These are phyloP conservation scores for Harringtonia aguacate DNA, from an alignment of 2,329 filamentous ascomycete species.

Conservation along the genomic window DNA sequence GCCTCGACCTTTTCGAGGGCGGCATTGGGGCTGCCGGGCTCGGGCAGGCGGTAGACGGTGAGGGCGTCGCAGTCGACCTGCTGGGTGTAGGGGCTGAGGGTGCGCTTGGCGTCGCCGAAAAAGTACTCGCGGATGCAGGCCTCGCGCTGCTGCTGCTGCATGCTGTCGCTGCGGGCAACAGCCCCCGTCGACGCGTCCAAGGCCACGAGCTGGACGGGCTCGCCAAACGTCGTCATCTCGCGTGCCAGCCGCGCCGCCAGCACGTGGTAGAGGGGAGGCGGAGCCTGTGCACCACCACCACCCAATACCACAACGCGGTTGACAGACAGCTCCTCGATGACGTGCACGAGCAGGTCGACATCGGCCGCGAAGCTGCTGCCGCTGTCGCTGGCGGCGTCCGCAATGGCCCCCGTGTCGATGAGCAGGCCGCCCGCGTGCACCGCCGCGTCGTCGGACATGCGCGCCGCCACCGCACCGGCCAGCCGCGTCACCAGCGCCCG, in stretches of 20 bases:
- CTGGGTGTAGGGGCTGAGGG: constrained; percentile 79
- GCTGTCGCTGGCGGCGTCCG: constrained; percentile 58
- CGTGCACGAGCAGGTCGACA: constrained; percentile 71
- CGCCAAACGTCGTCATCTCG: constrained; percentile 45
- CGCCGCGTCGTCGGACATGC: constrained; percentile 63
- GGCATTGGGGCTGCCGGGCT: constrained; percentile 20
- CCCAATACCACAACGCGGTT: constrained; percentile 77
- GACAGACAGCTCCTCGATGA: constrained; percentile 54
- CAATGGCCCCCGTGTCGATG: no score
- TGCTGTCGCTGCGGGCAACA: constrained; percentile 61
- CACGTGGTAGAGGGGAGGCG: constrained; percentile 59
- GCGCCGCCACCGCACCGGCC: constrained; percentile 66
- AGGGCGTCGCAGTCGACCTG: constrained; percentile 68
- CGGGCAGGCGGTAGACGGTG: constrained; percentile 58
- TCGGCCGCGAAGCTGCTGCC: constrained; percentile 29
- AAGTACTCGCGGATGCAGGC: constrained; percentile 85
- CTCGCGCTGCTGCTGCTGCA: constrained; percentile 64
- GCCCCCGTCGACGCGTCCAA: constrained; percentile 81
- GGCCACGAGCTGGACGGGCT: constrained; percentile 63
- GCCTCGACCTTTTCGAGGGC: constrained; percentile 54
- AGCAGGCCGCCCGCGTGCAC: constrained; percentile 69
- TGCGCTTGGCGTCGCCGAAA: constrained; percentile 69
- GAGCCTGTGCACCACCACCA: no score
- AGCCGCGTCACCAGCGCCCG: constrained; percentile 64
- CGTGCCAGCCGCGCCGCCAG: constrained; percentile 58